Conservation (phyloP, 495 filamentous ascomycete species). For the Articulospora tetracladia region DNA sequence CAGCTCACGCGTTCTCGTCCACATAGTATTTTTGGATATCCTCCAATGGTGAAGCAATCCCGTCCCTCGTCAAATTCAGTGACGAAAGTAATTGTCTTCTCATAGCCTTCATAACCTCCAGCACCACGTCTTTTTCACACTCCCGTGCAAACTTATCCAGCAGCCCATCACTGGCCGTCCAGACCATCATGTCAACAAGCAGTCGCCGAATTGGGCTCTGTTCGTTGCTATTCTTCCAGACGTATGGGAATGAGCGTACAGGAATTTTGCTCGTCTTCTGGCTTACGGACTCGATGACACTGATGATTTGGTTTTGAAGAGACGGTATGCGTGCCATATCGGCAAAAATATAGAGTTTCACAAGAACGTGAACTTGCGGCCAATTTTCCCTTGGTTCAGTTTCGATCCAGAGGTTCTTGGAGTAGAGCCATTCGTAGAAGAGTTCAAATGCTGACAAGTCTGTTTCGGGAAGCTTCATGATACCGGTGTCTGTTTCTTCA, state of each 20-base stretch:
- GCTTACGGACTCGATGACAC: no score
- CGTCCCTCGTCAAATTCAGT: no score
- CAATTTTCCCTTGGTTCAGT: background rate
- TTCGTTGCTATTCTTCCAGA: background rate
- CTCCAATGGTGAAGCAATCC: background rate
- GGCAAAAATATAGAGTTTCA: no score
- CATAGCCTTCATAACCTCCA: background rate
- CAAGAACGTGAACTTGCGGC: background rate
- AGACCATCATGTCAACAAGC: background rate
- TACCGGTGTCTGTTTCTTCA: constrained; percentile 3
- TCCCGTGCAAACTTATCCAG: background rate
- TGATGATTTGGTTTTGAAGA: no score
- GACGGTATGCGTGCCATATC: no score
- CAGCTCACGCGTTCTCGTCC: no score
- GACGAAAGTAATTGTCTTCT: no score
- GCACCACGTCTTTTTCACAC: background rate
- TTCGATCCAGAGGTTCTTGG: background rate
- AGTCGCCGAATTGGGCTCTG: background rate
- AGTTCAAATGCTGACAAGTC: background rate
- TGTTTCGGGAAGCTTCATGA: constrained; percentile 6
- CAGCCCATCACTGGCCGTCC: background rate
- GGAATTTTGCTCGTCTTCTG: no score
- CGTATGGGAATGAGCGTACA: background rate
- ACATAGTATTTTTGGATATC: background rate
- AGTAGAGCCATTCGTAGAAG: constrained; percentile 4